Base-by-base conservation (phyloP, 768 basidiomycete species). In the Sarcomyxa edulis region DNA sequence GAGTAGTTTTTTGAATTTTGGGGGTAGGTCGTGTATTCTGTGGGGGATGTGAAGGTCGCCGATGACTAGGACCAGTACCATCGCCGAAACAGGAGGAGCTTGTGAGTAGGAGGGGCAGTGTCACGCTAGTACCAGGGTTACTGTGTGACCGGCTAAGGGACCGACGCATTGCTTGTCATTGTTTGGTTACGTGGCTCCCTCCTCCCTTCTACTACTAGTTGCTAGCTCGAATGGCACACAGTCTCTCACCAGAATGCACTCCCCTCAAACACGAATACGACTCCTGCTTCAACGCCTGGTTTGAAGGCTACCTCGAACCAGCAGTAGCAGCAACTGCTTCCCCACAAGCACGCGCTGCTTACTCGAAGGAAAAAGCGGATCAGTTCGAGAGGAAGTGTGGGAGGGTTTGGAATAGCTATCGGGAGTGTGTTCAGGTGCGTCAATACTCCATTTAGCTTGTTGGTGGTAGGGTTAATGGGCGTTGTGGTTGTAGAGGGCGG, bases 41-140 rank as follows among this genome's bases (percentile, higher is more conserved):
- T 90, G 84, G 1, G 96, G 96, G 54, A 97, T 98, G 60, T 97
- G 94, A 15, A 98, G 76, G 69, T 99, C 96, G 36, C 95, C 95
- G 47, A 98, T 91, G 52, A 96, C 80, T 40, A 98, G 86, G 28
- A 99, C 95, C 47, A 98, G 84, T 35, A 92, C 86, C 81, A 95
- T 91, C 43, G 52, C n/a, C n/a, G n/a, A n/a, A n/a, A n/a, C n/a
- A n/a, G n/a, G n/a, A n/a, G n/a, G n/a, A n/a, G n/a, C n/a, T n/a
- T n/a, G n/a, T n/a, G n/a, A n/a, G n/a, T n/a, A n/a, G n/a, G n/a
- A n/a, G n/a, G n/a, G n/a, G n/a, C n/a, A n/a, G n/a, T n/a, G n/a
- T n/a, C n/a, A n/a, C n/a, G n/a, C n/a, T n/a, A n/a, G n/a, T n/a
- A n/a, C n/a, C n/a, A n/a, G n/a, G n/a, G n/a, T n/a, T n/a, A n/a